A percentile compares a stretch with the other conserved stretches of the same genome.
phyloP scores from a whole-genome alignment of 176 grass and related monocot species.

The Typha latifolia region DNA sequence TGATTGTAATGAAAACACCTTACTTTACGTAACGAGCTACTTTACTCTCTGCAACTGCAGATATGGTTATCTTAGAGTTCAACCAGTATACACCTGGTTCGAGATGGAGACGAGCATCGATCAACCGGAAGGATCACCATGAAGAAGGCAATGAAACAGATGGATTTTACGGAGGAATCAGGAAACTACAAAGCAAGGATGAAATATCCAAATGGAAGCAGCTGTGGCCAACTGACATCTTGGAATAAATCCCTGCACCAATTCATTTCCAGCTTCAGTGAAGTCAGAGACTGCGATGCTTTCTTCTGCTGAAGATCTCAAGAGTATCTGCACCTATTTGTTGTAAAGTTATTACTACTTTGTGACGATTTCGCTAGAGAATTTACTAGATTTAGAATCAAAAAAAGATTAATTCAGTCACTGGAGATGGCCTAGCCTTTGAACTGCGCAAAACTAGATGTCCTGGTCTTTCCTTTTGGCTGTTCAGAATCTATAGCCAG shows the following conservation, averaged over 20 bases:
- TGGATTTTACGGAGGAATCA: slow-evolving; percentile 83
- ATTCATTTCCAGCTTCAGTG: too few relatives aligned
- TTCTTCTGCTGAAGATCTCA: too few relatives aligned
- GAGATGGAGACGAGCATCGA: slow-evolving; percentile 65
- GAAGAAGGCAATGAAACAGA: slow-evolving; percentile 83
- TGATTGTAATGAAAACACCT: background rate
- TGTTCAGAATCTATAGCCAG: too few relatives aligned
- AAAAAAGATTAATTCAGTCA: too few relatives aligned
- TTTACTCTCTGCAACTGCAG: slow-evolving; percentile 18
- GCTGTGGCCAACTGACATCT: slow-evolving; percentile 72
- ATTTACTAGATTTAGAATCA: too few relatives aligned
- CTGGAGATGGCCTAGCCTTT: too few relatives aligned
- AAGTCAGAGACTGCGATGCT: too few relatives aligned
- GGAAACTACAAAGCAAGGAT: slow-evolving; percentile 61
- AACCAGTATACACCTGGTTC: slow-evolving; percentile 86
- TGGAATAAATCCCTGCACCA: slow-evolving; percentile 30
- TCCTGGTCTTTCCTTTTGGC: too few relatives aligned
- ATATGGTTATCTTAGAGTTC: slow-evolving; percentile 65
- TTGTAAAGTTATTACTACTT: too few relatives aligned
- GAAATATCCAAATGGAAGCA: slow-evolving; percentile 74
- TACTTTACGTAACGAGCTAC: background rate
- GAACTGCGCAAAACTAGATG: too few relatives aligned
- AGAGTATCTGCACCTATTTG: too few relatives aligned
- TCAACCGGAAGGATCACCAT: slow-evolving; percentile 58
- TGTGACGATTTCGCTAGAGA: too few relatives aligned